Conservation (phyloP, 1,139 yeast genomes). For the Suhomyces terraborum region DNA sequence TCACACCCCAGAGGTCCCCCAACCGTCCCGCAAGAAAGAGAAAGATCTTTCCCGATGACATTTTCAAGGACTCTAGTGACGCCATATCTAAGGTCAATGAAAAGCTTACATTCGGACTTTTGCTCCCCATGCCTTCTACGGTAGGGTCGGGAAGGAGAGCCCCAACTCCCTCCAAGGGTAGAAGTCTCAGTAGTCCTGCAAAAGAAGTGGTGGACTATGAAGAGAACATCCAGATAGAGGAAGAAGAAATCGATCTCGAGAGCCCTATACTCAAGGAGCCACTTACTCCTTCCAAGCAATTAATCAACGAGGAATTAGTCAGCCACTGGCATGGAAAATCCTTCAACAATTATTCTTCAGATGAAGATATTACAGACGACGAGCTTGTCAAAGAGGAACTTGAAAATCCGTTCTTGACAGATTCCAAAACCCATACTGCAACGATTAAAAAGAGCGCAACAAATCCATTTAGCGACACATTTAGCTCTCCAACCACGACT, state of each 20-base stretch:
- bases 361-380: conserved; percentile 30
- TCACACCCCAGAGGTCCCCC: conserved; percentile 35
- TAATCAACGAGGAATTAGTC: conserved; percentile 37
- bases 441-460: background rate
- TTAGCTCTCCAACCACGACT: conserved; percentile 8
- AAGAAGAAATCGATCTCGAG: conserved; percentile 19
- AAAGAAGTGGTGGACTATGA: background rate
- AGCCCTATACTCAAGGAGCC: conserved; percentile 11
- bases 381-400: conserved; percentile 13
- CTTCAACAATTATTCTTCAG: conserved; percentile 29
- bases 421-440: background rate
- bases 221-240: conserved; percentile 17
- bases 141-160: conserved; percentile 41
- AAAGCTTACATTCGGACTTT: conserved; percentile 28
- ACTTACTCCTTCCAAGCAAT: conserved; percentile 38
- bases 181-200: conserved; percentile 6
- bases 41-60: conserved; percentile 19
- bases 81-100: conserved; percentile 12
- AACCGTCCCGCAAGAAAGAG: conserved; percentile 16
- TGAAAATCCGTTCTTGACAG: conserved; percentile 18
- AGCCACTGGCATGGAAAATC: conserved; percentile 44
- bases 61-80: conserved; percentile 16
- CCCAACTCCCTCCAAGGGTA: conserved; percentile 5
- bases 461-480: conserved; percentile 14
- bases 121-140: conserved; percentile 46